These are phyloP conservation scores for Hymenoscyphus fructigenus DNA, from an alignment of 2,329 filamentous ascomycete species.

Conservation along the genomic window DNA sequence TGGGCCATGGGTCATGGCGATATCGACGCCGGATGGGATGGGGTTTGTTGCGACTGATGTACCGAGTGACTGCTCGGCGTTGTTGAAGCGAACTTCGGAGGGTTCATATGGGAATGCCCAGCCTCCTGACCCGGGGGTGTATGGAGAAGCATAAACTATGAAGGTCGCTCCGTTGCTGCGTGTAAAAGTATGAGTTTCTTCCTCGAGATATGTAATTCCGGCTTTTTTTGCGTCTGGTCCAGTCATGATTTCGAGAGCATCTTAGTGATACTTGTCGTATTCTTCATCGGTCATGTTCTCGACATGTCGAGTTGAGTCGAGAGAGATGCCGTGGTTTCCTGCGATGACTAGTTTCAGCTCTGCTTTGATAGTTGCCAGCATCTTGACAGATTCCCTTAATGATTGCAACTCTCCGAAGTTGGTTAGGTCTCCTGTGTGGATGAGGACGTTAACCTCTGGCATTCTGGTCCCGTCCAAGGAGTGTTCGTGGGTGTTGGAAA, in stretches of 20 bases:
- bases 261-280: constrained; percentile 14
- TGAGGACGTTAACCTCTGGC: constrained; percentile 37
- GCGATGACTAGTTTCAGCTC: constrained; percentile 60
- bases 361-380: constrained; percentile 44
- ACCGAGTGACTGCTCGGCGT: neutral
- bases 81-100: constrained; percentile 24
- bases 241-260: constrained; percentile 18
- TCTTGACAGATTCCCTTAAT: constrained; percentile 31
- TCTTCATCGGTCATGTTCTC: constrained; percentile 27
- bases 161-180: constrained; percentile 26
- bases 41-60: constrained; percentile 17
- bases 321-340: constrained; percentile 60
- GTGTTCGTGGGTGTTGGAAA: constrained; percentile 30
- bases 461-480: constrained; percentile 19
- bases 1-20: constrained; percentile 41
- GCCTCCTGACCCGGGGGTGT: constrained; percentile 26
- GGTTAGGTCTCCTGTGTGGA: constrained; percentile 42
- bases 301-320: constrained; percentile 41
- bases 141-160: constrained; percentile 31
- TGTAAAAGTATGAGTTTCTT: constrained; percentile 30
- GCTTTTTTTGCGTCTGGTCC: constrained; percentile 16
- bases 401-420: constrained; percentile 32
- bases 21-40: constrained; percentile 32
- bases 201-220: constrained; percentile 29
- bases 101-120: constrained; percentile 30